A percentile compares a stretch with the other conserved stretches of the same genome.
phyloP scores from a whole-genome alignment of 805 yeast genomes.

The Metschnikowia rubicola region DNA sequence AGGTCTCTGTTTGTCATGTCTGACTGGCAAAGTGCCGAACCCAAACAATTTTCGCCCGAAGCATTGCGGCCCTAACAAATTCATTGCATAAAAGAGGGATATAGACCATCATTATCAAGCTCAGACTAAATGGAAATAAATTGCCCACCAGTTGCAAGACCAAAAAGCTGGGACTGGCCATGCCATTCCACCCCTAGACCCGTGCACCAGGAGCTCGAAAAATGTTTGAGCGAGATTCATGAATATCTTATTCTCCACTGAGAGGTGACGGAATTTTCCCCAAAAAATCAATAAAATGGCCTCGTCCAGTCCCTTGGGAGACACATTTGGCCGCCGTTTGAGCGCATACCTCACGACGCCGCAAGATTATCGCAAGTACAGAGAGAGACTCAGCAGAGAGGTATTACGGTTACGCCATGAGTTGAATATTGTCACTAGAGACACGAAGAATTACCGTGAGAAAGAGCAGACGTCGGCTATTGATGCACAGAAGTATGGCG shows the following conservation, averaged over 20 bases:
- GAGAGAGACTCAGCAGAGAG: conserved; percentile 57
- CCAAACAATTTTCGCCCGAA: too few species aligned
- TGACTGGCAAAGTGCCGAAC: too few species aligned
- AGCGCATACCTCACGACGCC: conserved; percentile 62
- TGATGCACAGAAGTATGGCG: conserved; percentile 45
- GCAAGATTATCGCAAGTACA: conserved; percentile 66
- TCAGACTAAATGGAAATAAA: too few species aligned
- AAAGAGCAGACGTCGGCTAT: conserved; percentile 48
- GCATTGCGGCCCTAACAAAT: too few species aligned
- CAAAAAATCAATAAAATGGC: conserved; percentile 7
- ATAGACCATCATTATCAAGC: too few species aligned
- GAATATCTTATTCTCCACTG: too few species aligned
- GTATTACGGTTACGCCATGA: conserved; percentile 64
- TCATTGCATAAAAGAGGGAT: too few species aligned
- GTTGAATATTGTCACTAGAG: conserved; percentile 58
- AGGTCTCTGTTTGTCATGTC: too few species aligned
- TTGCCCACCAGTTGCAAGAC: too few species aligned
- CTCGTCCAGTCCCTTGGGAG: conserved; percentile 11
- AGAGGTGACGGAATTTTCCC: too few species aligned
- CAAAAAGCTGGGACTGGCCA: too few species aligned
- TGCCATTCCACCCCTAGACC: not conserved
- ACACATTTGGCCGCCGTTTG: conserved; percentile 55
- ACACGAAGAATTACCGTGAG: conserved; percentile 57
- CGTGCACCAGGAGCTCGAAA: not conserved
- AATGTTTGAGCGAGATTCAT: not conserved